Percentiles rank a stretch among this genome's conserved stretches.
phyloP scores from a whole-genome alignment of 1,284 basidiomycete species.

The Rhizopogon parksii region DNA sequence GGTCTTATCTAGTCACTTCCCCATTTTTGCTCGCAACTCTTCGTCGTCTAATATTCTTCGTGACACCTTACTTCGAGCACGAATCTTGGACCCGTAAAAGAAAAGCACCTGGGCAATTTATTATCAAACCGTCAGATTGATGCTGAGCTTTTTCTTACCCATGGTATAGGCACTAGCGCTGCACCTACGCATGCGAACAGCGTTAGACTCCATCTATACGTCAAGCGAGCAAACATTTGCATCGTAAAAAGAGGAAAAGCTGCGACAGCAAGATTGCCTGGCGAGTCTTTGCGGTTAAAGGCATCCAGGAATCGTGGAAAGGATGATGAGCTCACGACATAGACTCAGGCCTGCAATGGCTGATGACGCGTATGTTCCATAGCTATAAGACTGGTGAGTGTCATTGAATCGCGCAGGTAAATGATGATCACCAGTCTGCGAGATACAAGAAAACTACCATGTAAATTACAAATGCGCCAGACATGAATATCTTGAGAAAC shows the following conservation, averaged over 20 bases:
- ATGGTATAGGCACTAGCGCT: conserved; percentile 59
- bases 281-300: background rate
- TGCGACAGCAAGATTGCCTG: conserved; percentile 49
- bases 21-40: background rate
- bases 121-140: background rate
- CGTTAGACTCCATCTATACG: conserved; percentile 61
- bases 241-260: conserved; percentile 56
- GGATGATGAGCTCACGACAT: conserved; percentile 37
- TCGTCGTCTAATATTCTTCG: conserved; percentile 29
- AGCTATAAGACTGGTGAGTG: conserved; percentile 30
- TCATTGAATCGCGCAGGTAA: background rate
- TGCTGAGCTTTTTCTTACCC: conserved; percentile 31
- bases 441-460: conserved; percentile 60
- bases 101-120: conserved; percentile 37
- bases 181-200: conserved; percentile 54
- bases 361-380: conserved; percentile 64
- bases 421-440: conserved; percentile 48
- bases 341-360: conserved; percentile 68
- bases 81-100: conserved; percentile 53
- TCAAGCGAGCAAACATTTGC: conserved; percentile 50
- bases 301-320: background rate
- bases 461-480: conserved; percentile 53
- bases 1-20: background rate
- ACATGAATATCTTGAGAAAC: conserved; percentile 40
- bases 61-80: conserved; percentile 54